Conservation (phyloP, 495 filamentous ascomycete genomes). For the Cudoniella acicularis region DNA sequence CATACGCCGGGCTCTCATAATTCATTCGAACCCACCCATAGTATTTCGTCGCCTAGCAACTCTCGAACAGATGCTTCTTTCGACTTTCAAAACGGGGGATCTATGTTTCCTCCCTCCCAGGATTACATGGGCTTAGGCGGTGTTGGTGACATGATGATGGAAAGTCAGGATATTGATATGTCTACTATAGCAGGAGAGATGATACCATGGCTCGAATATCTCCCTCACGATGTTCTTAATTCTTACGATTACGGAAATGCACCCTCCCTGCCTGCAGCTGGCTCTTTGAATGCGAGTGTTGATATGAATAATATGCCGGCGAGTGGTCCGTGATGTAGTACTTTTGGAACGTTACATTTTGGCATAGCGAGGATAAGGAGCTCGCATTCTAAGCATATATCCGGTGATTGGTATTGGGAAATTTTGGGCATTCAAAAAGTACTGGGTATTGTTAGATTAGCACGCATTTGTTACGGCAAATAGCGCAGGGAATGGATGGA, state of each 20-base stretch:
- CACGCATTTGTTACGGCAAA: too few relatives aligned
- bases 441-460: too few relatives aligned
- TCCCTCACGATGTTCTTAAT: slow-evolving; percentile 60
- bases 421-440: too few relatives aligned
- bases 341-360: too few relatives aligned
- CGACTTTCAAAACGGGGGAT: slow-evolving; percentile 24
- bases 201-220: slow-evolving; percentile 65
- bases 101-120: slow-evolving; percentile 29
- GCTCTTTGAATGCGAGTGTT: neutral
- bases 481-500: too few relatives aligned
- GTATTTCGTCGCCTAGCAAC: slow-evolving; percentile 22
- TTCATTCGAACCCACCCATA: slow-evolving; percentile 23
- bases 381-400: too few relatives aligned
- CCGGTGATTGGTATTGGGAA: too few relatives aligned
- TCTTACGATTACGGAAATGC: slow-evolving; percentile 38
- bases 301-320: neutral
- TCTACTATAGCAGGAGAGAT: slow-evolving; percentile 50
- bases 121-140: slow-evolving; percentile 33
- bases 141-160: slow-evolving; percentile 59
- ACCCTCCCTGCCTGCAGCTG: neutral
- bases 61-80: slow-evolving; percentile 33
- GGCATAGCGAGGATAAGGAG: too few relatives aligned
- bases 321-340: neutral
- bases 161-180: slow-evolving; percentile 69
- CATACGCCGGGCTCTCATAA: slow-evolving; percentile 14